A percentile compares a stretch with the other conserved stretches of the same genome.
phyloP scores from a whole-genome alignment of 768 basidiomycete genomes.

The Suillus subalutaceus region DNA sequence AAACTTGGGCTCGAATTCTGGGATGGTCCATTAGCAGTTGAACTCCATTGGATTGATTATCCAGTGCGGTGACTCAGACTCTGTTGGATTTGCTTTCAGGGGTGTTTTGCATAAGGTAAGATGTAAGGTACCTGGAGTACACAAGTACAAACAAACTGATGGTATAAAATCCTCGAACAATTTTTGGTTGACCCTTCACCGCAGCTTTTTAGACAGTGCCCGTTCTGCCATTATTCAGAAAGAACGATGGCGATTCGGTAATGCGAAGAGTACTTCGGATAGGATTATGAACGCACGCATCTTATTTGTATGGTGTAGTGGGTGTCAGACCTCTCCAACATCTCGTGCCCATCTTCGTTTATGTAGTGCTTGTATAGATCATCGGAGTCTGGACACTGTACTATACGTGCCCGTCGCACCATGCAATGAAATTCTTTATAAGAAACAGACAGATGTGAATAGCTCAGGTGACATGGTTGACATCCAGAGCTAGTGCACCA shows the following conservation, averaged over 20 bases:
- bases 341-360: conserved; percentile 9
- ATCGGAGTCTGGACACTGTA: neutral
- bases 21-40: neutral
- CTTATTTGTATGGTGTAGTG: conserved; percentile 49
- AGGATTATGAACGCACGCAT: conserved; percentile 65
- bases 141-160: conserved; percentile 31
- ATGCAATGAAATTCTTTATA: neutral
- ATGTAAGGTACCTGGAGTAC: conserved; percentile 12
- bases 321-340: conserved; percentile 75
- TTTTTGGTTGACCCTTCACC: conserved; percentile 25
- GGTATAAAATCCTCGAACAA: conserved; percentile 17
- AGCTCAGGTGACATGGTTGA: neutral
- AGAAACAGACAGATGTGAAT: neutral
- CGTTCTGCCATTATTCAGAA: conserved; percentile 47
- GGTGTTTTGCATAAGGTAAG: neutral
- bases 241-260: conserved; percentile 68
- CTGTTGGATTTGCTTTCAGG: neutral
- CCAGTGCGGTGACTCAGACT: neutral
- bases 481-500: neutral
- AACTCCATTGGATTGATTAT: neutral
- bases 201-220: conserved; percentile 79
- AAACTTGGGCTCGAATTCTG: neutral
- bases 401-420: neutral
- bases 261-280: conserved; percentile 60
- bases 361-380: neutral